Evolutionary conservation across 495 filamentous ascomycete species (phyloP), one percentile per base, ranked within the genome.

Genomic region (Daldinia grandis): DNA sequence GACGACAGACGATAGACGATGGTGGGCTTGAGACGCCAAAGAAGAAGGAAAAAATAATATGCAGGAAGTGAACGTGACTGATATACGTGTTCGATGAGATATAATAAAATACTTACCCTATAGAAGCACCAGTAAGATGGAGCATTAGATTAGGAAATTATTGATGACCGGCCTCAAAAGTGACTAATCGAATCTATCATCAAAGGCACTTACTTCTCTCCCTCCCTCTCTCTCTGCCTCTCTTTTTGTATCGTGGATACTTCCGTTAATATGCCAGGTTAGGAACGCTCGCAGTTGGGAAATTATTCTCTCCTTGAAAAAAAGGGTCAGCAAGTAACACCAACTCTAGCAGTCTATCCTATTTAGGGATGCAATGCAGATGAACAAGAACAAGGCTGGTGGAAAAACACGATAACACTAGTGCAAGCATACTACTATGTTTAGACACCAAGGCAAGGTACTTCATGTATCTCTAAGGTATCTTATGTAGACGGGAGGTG

Each of bases 1-100:
- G 10, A 8, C 19, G 33, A 5, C 44, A 30, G 55, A 35, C 28
- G 19, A n/a, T n/a, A 40, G 37, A 47, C 25, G 37, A 30, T 69
- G 63, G 62, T 27, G 27, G 49, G 54, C 38, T 62, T 55, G 59
- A 67, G 51, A 67, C 47, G 42, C 58, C 62, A 54, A 68, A 72
- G 63, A 38, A 47, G 14, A 47, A n/a, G 42, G n/a, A 12, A 14
- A 61, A 64, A 72, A 37, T 51, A 49, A 64, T 64, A 38, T 62
- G 56, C 61, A 57, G 64, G 58, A 66, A 40, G 30, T 65, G 50
- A 65, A 73, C 66, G 56, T 65, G 65, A 68, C 70, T 65, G 70
- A 68, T 72, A 68, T 73, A 73, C 70, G 70, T 73, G 70, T 68
- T 73, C 65, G 70, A 73, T 65, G 70, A 68, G 64, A 73, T 64